Evolutionary conservation across 2,329 filamentous ascomycete genomes (phyloP).

Genomic region (Cladophialophora chaetospira): DNA sequence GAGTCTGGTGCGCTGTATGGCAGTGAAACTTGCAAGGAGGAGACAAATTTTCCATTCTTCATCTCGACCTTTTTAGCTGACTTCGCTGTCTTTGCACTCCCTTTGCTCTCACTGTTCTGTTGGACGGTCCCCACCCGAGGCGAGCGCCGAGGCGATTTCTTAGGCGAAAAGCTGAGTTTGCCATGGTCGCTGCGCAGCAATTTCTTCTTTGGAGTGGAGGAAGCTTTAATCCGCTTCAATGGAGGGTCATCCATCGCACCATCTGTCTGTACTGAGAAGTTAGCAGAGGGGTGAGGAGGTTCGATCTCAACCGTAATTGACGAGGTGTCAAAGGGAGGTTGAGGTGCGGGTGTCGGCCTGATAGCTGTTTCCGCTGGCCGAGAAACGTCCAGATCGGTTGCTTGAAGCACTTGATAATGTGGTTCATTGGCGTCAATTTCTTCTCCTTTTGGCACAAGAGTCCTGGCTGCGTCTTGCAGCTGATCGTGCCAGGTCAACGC

Average conservation of each 20-base stretch:
- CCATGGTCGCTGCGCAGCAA: constrained; percentile 48
- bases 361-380: neutral
- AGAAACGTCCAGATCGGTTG: neutral
- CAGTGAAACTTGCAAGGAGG: constrained; percentile 23
- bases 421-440: neutral
- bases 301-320: constrained; percentile 3
- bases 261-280: neutral
- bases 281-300: neutral
- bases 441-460: neutral
- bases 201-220: constrained; percentile 58
- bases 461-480: constrained; percentile 15
- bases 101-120: neutral
- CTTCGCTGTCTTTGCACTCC: neutral
- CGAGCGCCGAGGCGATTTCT: constrained; percentile 10
- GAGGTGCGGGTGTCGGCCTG: neutral
- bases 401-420: neutral
- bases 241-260: neutral
- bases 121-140: constrained; percentile 3
- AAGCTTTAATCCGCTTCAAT: constrained; percentile 2
- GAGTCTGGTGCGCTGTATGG: constrained; percentile 39
- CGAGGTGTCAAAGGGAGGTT: neutral
- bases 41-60: constrained; percentile 31
- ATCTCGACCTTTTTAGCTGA: constrained; percentile 21
- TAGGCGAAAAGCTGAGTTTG: constrained; percentile 36
- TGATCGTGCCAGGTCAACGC: constrained; percentile 19